phyloP scores from a whole-genome alignment of 768 basidiomycete species.

The Lactarius pseudohatsudake region DNA sequence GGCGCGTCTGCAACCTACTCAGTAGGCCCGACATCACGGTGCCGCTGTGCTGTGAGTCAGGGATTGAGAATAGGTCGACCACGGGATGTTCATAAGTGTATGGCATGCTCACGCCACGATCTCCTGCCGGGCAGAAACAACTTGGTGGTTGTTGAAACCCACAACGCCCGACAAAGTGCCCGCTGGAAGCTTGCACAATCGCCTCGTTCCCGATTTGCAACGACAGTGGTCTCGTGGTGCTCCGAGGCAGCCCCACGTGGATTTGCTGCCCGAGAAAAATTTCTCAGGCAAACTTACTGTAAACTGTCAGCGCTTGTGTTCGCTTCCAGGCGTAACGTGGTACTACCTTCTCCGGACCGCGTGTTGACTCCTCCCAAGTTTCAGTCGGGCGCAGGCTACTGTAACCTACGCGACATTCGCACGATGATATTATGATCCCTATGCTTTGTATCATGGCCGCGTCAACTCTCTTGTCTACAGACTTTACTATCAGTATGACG shows the following conservation, averaged over 20 bases:
- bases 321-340: too few species aligned
- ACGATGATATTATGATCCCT: too few species aligned
- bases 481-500: too few species aligned
- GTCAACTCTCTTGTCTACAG: too few species aligned
- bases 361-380: neutral
- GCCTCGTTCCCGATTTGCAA: too few species aligned
- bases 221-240: neutral
- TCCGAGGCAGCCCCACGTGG: neutral
- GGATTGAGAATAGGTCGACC: neutral
- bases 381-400: too few species aligned
- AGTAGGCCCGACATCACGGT: neutral
- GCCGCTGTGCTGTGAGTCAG: neutral
- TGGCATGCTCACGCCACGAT: neutral
- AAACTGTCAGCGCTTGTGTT: neutral
- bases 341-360: neutral
- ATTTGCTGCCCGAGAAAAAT: neutral
- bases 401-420: too few species aligned
- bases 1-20: neutral
- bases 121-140: neutral
- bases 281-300: neutral
- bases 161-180: neutral
- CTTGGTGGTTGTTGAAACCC: neutral
- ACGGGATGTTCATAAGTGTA: neutral
- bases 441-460: too few species aligned
- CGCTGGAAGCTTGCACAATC: too few species aligned